A percentile compares a stretch with the other conserved stretches of the same genome.
phyloP scores from a whole-genome alignment of 257 asterid species.

The Jacaranda copaia region DNA sequence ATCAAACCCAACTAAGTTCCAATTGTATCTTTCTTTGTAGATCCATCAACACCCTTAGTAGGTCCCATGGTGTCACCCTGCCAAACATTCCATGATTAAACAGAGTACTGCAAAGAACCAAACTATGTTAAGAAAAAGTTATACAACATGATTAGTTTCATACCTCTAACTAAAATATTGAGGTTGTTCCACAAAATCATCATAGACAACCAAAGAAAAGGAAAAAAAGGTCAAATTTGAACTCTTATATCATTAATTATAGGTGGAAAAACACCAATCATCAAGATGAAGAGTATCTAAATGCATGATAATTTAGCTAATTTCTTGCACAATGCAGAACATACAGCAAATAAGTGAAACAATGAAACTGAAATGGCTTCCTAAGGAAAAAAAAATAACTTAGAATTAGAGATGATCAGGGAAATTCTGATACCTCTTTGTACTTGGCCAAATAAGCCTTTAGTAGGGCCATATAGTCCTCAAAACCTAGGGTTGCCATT shows the following conservation, averaged over 20 bases:
- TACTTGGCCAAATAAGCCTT: slow-evolving; percentile 62
- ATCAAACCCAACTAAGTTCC: slow-evolving; percentile 54
- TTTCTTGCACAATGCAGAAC: no score
- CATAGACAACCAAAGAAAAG: slow-evolving; percentile 23
- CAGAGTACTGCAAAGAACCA: slow-evolving; percentile 30
- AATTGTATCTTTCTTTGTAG: slow-evolving; percentile 45
- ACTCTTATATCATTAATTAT: not conserved
- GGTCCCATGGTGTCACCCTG: slow-evolving; percentile 72
- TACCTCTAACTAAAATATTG: slow-evolving; percentile 65
- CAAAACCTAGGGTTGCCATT: slow-evolving; percentile 70
- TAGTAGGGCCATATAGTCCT: slow-evolving; percentile 62
- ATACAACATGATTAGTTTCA: slow-evolving; percentile 24
- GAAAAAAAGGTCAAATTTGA: slow-evolving; percentile 30
- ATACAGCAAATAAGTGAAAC: no score
- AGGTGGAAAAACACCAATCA: not conserved
- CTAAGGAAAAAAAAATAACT: not conserved
- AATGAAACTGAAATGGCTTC: no score
- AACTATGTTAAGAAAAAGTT: no score
- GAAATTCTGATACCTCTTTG: slow-evolving; percentile 58
- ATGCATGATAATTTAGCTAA: not conserved
- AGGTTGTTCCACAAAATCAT: slow-evolving; percentile 35
- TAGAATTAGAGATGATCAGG: slow-evolving; percentile 11
- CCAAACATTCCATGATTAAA: slow-evolving; percentile 30
- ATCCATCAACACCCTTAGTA: slow-evolving; percentile 58
- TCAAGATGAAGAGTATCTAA: not conserved